phyloP scores from a whole-genome alignment of 1,284 basidiomycete genomes.

The Rhodotorula sp. region DNA sequence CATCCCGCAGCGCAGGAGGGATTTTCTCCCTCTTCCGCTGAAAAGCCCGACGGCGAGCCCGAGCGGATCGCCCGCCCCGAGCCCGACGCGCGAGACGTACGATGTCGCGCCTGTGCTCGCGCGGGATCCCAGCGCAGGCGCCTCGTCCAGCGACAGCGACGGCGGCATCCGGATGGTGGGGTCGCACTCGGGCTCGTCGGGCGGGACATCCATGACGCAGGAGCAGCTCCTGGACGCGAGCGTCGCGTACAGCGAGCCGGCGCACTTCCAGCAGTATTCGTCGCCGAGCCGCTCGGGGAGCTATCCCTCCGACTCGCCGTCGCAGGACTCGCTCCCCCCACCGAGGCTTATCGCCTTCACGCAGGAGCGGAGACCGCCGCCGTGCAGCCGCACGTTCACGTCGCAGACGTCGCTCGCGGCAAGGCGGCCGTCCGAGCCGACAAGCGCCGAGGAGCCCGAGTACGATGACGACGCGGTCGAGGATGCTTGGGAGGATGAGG shows the following conservation, averaged over 20 bases:
- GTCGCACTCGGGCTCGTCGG: constrained; percentile 12
- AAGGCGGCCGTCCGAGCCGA: neutral
- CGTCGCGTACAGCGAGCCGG: neutral
- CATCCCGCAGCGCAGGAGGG: constrained; percentile 38
- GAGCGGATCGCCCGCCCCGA: constrained; percentile 1
- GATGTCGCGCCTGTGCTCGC: neutral
- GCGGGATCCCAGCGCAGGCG: constrained; percentile 11
- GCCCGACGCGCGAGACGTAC: constrained; percentile 24
- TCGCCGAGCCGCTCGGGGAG: constrained; percentile 18
- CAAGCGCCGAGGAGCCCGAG: neutral
- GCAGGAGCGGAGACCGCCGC: constrained; percentile 4
- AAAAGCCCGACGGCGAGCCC: constrained; percentile 4
- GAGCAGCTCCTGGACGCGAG: neutral
- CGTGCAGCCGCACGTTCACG: constrained; percentile 13
- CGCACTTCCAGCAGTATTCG: constrained; percentile 29
- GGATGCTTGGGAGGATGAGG: constrained; percentile 32
- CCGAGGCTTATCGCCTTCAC: constrained; percentile 27
- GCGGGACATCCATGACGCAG: neutral
- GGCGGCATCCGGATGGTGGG: constrained; percentile 31
- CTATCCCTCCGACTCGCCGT: constrained; percentile 16
- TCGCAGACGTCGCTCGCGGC: constrained; percentile 26
- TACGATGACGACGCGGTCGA: constrained; percentile 25
- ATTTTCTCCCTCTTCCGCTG: constrained; percentile 40
- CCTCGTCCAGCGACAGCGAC: neutral
- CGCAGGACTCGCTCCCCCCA: constrained; percentile 12